A percentile compares a stretch with the other conserved stretches of the same genome.
Conservation (phyloP, 306 rosid genomes). For the Chamaecrista fasciculata region DNA sequence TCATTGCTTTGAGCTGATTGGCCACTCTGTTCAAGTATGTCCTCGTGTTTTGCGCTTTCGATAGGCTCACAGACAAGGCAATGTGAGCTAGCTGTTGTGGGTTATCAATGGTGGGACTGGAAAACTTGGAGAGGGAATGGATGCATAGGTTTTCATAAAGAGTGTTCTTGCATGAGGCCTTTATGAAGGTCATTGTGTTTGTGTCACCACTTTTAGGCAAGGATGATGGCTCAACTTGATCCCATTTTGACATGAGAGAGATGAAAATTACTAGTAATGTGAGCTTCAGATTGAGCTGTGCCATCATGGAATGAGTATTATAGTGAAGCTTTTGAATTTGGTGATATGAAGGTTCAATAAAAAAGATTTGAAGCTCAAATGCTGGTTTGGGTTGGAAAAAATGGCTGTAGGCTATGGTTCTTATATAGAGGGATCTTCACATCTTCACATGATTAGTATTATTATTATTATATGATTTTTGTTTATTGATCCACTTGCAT, state of each 20-base stretch:
- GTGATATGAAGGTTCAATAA: too few relatives aligned
- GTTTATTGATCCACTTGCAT: too few relatives aligned
- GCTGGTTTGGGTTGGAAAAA: too few relatives aligned
- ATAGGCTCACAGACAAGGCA: conserved; percentile 50
- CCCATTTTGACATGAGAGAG: conserved; percentile 12
- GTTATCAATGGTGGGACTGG: conserved; percentile 26
- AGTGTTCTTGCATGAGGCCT: conserved; percentile 52
- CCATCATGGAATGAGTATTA: conserved; percentile 32
- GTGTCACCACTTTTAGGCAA: conserved; percentile 20
- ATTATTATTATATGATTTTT: too few relatives aligned
- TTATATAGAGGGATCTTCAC: too few relatives aligned
- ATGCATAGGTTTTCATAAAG: conserved; percentile 45
- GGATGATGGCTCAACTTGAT: conserved; percentile 23
- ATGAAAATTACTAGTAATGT: conserved; percentile 24
- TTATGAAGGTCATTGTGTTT: conserved; percentile 31
- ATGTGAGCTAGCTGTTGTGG: conserved; percentile 46
- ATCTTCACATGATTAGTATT: too few relatives aligned
- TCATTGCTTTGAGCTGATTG: conserved; percentile 19
- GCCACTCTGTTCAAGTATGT: too few relatives aligned
- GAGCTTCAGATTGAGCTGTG: conserved; percentile 20
- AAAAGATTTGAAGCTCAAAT: too few relatives aligned
- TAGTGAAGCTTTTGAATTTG: too few relatives aligned
- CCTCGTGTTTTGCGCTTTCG: conserved; percentile 35
- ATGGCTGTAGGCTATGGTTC: too few relatives aligned
- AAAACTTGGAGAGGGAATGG: conserved; percentile 35